Conservation (phyloP, 352 stramenopile species). For the Pythium pyrilobum region DNA sequence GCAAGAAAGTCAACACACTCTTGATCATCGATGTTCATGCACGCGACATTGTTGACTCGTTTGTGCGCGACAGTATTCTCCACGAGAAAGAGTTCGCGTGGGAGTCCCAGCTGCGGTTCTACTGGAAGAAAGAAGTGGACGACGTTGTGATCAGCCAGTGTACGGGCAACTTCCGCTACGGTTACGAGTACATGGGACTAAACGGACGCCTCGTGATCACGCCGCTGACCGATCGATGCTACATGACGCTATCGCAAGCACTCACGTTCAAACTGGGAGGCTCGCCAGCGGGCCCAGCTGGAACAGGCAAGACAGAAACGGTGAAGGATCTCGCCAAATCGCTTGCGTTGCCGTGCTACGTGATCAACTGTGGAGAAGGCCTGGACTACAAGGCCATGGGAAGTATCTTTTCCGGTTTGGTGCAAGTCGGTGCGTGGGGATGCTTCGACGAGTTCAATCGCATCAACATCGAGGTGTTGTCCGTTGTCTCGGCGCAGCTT, state of each 20-base stretch:
- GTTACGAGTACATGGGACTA: conserved; percentile 93
- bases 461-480: conserved; percentile 86
- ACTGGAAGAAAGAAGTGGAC: conserved; percentile 89
- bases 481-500: conserved; percentile 83
- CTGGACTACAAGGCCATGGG: conserved; percentile 93
- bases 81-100: conserved; percentile 89
- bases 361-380: conserved; percentile 90
- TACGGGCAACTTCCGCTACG: conserved; percentile 89
- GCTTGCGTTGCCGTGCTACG: conserved; percentile 89
- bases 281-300: conserved; percentile 84
- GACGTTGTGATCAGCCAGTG: conserved; percentile 90
- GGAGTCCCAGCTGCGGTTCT: conserved; percentile 88
- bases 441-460: conserved; percentile 89
- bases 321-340: conserved; percentile 93
- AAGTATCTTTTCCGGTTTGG: conserved; percentile 84
- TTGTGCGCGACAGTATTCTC: conserved; percentile 87
- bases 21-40: conserved; percentile 90
- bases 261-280: conserved; percentile 91
- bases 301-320: conserved; percentile 92
- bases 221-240: conserved; percentile 90
- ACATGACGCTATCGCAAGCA: conserved; percentile 92
- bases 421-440: conserved; percentile 85
- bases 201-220: conserved; percentile 92
- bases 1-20: conserved; percentile 93
- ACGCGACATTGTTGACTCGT: conserved; percentile 88